Conservation (phyloP, 1,284 basidiomycete genomes). For the Agaricales sp. region DNA sequence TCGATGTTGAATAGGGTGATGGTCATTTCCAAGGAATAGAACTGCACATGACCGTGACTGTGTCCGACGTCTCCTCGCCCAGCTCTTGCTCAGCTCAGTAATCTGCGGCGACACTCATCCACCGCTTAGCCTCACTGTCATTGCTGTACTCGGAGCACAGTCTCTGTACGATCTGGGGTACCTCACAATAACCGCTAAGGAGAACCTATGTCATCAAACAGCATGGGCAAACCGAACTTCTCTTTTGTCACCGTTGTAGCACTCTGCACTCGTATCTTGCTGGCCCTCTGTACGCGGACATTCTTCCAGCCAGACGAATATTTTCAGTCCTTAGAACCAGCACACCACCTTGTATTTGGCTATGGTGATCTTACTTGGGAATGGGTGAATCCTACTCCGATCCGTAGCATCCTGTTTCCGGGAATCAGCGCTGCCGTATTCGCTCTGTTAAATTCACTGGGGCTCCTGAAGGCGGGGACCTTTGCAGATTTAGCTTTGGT, state of each 20-base stretch:
- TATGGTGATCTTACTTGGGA: conserved; percentile 96
- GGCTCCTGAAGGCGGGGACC: conserved; percentile 33
- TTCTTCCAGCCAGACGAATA: conserved; percentile 99
- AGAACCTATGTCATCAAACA: no score
- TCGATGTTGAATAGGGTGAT: no score
- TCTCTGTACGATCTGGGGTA: no score
- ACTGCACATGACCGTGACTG: no score
- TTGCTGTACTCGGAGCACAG: no score
- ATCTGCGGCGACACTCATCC: no score
- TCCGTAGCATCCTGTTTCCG: conserved; percentile 68
- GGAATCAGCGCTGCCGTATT: conserved; percentile 74
- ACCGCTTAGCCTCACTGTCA: no score
- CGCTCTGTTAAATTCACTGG: conserved; percentile 50
- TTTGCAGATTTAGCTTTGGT: conserved; percentile 42
- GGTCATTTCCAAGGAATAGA: no score
- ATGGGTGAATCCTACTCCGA: conserved; percentile 67
- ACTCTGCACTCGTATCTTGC: conserved; percentile 33
- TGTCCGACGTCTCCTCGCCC: no score
- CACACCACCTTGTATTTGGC: conserved; percentile 82
- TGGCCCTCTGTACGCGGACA: conserved; percentile 68
- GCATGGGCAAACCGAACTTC: not conserved
- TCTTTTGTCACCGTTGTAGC: not conserved
- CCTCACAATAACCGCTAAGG: no score
- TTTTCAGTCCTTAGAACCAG: conserved; percentile 91
- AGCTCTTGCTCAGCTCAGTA: no score